Evolutionary conservation across 768 basidiomycete genomes (phyloP), one percentile per base, ranked within the genome.

Genomic region (Zangia roseola): DNA sequence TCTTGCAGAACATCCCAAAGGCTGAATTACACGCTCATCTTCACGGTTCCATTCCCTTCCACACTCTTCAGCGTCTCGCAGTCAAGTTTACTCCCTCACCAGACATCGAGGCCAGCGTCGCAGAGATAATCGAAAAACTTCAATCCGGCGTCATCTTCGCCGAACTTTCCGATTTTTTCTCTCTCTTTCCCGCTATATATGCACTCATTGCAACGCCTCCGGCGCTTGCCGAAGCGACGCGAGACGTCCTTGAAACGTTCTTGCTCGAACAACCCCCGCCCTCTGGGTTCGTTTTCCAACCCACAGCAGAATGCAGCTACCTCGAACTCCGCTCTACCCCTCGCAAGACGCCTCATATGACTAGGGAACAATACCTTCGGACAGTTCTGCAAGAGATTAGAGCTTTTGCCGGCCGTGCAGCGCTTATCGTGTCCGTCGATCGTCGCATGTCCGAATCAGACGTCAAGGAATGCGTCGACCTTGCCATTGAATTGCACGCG

Each of bases 311-410:
- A 45, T 91, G 85, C 50, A 67, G 68, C 5, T 91, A 91, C 60
- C 73, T 94, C 28, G 91, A 93, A 60, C 76, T 93, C n/a, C 81
- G 91, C n/a, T 83, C 83, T 10, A 91, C 87, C 0, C 91, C 90
- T 0, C 76, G 83, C 37, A 69, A 61, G 60, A 87, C 82, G 0
- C 47, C 63, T 0, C 55, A 73, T 5, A 88, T 91, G 84, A 74
- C 71, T 7, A 72, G 82, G 9, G 66, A 73, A 49, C 63, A 71
- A 36, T 94, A 93, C 62, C 67, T 93, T 20, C 70, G 74, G 33
- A 72, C 79, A 1, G 87, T 94, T 0, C 72, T 93, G 13, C 74
- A 70, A 10, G 84, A 86, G 60, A 63, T 89, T 19, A 82, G 84
- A 47, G 64, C 59, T n/a, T 90, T 83, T 58, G 70, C 61, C 7